Evolutionary conservation across 352 stramenopile genomes (phyloP).

Genomic region (Phytophthora sansomeana): DNA sequence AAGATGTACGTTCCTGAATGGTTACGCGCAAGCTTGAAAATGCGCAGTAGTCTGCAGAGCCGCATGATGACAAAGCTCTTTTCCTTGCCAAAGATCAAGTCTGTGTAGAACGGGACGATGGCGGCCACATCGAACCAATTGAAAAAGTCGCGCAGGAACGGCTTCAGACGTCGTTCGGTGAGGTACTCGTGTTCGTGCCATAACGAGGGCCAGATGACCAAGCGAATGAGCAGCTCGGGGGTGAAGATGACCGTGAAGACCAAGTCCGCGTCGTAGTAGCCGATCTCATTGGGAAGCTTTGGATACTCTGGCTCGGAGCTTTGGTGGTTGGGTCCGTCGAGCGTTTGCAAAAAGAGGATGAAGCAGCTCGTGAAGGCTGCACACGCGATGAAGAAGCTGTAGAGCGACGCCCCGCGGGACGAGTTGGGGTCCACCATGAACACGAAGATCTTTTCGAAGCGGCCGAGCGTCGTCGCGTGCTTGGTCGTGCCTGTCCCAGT

Average conservation of each 20-base stretch:
- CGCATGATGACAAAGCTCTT: slow-evolving; percentile 82
- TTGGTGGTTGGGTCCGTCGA: slow-evolving; percentile 78
- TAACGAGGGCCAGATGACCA: slow-evolving; percentile 78
- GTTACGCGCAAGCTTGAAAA: slow-evolving; percentile 84
- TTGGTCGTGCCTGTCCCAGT: slow-evolving; percentile 40
- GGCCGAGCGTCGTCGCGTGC: slow-evolving; percentile 54
- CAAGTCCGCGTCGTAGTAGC: slow-evolving; percentile 70
- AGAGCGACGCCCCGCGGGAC: slow-evolving; percentile 66
- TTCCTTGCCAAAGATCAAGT: slow-evolving; percentile 73
- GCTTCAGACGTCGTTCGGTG: slow-evolving; percentile 64
- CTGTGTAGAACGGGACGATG: slow-evolving; percentile 78
- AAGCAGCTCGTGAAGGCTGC: slow-evolving; percentile 76
- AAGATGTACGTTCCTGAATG: slow-evolving; percentile 84
- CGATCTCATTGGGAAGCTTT: slow-evolving; percentile 48
- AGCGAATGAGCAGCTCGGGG: slow-evolving; percentile 67
- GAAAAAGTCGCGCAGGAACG: slow-evolving; percentile 78
- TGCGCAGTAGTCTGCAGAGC: slow-evolving; percentile 73
- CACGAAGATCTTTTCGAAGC: slow-evolving; percentile 68
- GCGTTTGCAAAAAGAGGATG: slow-evolving; percentile 78
- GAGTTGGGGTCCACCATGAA: slow-evolving; percentile 83
- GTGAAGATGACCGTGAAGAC: slow-evolving; percentile 84
- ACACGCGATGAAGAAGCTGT: slow-evolving; percentile 76
- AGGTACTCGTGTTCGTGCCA: slow-evolving; percentile 80
- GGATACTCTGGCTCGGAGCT: slow-evolving; percentile 74
- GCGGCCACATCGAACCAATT: slow-evolving; percentile 86